Evolutionary conservation across 192 early-diverging fungal species (phyloP).

Genomic region (Backusella westeae): DNA sequence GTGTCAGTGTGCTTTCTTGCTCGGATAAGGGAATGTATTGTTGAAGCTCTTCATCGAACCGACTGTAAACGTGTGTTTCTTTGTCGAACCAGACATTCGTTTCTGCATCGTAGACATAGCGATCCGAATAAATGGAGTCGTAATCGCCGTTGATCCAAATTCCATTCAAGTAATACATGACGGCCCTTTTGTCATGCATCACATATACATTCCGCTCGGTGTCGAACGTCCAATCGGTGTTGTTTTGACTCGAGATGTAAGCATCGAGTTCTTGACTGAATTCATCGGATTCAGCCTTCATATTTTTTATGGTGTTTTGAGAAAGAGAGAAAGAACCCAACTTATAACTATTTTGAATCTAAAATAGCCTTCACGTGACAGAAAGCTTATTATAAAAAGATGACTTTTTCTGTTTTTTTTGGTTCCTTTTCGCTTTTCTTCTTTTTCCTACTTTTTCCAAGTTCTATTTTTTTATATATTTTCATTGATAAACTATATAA

Average conservation of each 20-base stretch:
- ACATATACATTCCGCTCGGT: constrained; percentile 1
- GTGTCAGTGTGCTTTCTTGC: constrained; percentile 39
- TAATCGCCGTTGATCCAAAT: background rate
- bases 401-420: background rate
- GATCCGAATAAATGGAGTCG: constrained; percentile 22
- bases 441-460: background rate
- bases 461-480: background rate
- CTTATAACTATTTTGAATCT: background rate
- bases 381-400: background rate
- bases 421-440: background rate
- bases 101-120: constrained; percentile 45
- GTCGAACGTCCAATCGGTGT: background rate
- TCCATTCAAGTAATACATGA: constrained; percentile 1
- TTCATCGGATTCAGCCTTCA: background rate
- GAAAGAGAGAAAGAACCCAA: background rate
- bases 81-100: constrained; percentile 55
- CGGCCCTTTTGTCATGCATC: background rate
- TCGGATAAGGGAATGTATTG: constrained; percentile 50
- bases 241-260: background rate
- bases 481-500: too few species aligned
- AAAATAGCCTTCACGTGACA: background rate
- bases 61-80: constrained; percentile 44
- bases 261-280: constrained; percentile 12
- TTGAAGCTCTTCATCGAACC: constrained; percentile 46
- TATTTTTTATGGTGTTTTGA: background rate